Evolutionary conservation across 805 yeast genomes (phyloP), one percentile per base, ranked within the genome.

Genomic region (Pichia gijzeniarum): DNA sequence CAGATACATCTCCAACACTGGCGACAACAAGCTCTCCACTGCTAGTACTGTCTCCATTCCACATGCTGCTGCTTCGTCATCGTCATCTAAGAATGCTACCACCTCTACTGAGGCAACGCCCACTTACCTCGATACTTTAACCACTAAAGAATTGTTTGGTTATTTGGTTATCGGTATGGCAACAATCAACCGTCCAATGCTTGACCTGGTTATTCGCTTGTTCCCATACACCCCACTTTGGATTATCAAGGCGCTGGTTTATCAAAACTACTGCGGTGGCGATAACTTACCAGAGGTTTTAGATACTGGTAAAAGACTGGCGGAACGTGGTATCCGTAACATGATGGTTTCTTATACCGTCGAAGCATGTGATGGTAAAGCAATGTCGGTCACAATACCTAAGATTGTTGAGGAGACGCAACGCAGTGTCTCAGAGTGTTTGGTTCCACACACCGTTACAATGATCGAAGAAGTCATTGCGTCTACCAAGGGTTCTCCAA

Each of bases 271-370:
- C 67, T 84, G 95, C 61, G 98, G 98, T 34, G 98, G 98, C 47
- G 91, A 85, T 56, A 78, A 76, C 48, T 73, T 82, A 45, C 64
- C 65, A 10, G 85, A 89, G 52, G 93, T 90, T 13, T 70, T 77
- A 44, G 62, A 70, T 45, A 84, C 95, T 4, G 95, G 95, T 43
- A 67, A 71, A 45, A 70, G 78, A 48, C 72, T 90, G 53, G 71
- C 78, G 44, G 63, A 73, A 42, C 73, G 95, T 49, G 95, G 95
- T 9, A 85, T 89, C 58, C 79, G 85, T 54, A 91, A 90, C 70
- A 87, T 90, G 95, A 88, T 90, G 95, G 70, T 90, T n/a, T 83
- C 95, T 1, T 77, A 88, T 62, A 87, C 96, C 14, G 89, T 90
- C 43, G 98, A 90, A 66, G 95, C 93, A 45, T 82, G 96, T 44